Evolutionary conservation across 108 stramenopile genomes (phyloP).

Genomic region (Conticribra guillardii): DNA sequence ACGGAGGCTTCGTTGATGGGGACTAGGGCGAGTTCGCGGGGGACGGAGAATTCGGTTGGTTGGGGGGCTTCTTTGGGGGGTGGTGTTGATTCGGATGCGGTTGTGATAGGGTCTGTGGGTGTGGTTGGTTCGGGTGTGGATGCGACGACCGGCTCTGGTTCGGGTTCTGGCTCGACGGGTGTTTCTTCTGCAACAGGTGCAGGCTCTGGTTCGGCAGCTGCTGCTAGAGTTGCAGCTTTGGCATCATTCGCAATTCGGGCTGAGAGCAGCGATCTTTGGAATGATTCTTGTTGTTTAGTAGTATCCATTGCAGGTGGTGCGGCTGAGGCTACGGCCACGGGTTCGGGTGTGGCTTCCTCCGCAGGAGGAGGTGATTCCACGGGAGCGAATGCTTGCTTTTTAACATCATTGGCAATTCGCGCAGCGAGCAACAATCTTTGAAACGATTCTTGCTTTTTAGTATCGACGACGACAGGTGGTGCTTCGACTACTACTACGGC

Average conservation of each 20-base stretch:
- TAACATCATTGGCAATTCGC: constrained; percentile 16
- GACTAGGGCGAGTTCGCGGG: constrained; percentile 42
- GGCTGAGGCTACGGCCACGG: not conserved
- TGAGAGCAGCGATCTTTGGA: constrained; percentile 14
- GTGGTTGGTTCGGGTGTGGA: constrained; percentile 1
- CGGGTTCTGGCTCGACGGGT: not conserved
- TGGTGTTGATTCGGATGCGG: constrained; percentile 2
- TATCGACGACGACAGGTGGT: not conserved
- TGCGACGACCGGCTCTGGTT: constrained; percentile 1
- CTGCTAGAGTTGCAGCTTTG: not conserved
- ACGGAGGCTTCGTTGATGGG: constrained; percentile 45
- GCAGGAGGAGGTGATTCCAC: too few species aligned
- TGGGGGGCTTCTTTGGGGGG: constrained; percentile 13
- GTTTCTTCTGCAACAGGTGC: not conserved
- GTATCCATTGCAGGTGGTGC: not conserved
- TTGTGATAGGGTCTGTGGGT: not conserved
- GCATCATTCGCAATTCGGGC: constrained; percentile 21
- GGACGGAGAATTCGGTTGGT: constrained; percentile 29
- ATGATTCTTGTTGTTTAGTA: not conserved
- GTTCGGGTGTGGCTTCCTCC: not conserved
- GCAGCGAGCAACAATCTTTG: constrained; percentile 16
- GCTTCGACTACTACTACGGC: not conserved
- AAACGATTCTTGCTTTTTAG: not conserved
- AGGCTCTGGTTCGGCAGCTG: not conserved
- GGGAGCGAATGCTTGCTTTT: not conserved